phyloP scores from a whole-genome alignment of 2,329 filamentous ascomycete genomes.

The Simplicillium sp. region DNA sequence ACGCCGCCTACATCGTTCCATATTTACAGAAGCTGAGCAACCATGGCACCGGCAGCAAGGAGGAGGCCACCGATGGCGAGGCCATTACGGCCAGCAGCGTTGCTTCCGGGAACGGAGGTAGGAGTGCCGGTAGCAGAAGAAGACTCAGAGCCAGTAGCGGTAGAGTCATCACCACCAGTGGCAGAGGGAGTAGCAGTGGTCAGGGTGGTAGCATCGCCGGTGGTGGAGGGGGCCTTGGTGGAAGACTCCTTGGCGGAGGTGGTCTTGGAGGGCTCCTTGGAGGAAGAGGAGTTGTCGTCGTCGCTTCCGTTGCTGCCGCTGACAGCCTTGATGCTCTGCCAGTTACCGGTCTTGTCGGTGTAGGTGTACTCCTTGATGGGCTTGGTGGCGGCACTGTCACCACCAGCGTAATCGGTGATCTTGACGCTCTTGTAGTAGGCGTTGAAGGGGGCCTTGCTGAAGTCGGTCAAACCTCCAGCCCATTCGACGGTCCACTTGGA shows the following conservation, averaged over 20 bases:
- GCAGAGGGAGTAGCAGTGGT: slow-evolving; percentile 9
- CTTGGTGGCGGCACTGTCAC: slow-evolving; percentile 17
- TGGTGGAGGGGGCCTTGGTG: slow-evolving; percentile 10
- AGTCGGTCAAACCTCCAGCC: slow-evolving; percentile 50
- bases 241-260: slow-evolving; percentile 4
- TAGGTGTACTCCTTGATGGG: slow-evolving; percentile 31
- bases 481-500: slow-evolving; percentile 61
- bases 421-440: slow-evolving; percentile 35
- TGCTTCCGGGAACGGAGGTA: slow-evolving; percentile 13
- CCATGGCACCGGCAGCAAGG: slow-evolving; percentile 15
- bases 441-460: slow-evolving; percentile 29
- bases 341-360: slow-evolving; percentile 28
- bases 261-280: slow-evolving; percentile 7
- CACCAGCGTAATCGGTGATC: slow-evolving; percentile 33
- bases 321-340: slow-evolving; percentile 28
- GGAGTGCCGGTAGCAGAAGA: slow-evolving; percentile 7
- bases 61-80: slow-evolving; percentile 14
- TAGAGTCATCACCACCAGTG: slow-evolving; percentile 7
- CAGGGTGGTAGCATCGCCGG: slow-evolving; percentile 13
- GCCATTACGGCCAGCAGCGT: slow-evolving; percentile 15
- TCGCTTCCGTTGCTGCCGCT: slow-evolving; percentile 2
- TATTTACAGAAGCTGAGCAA: slow-evolving; percentile 20
- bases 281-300: slow-evolving; percentile 4
- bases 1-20: background rate
- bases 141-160: slow-evolving; percentile 1